Base-by-base conservation (phyloP, 371 early-diverging fungal genomes). In the Lichtheimia ramosa region DNA sequence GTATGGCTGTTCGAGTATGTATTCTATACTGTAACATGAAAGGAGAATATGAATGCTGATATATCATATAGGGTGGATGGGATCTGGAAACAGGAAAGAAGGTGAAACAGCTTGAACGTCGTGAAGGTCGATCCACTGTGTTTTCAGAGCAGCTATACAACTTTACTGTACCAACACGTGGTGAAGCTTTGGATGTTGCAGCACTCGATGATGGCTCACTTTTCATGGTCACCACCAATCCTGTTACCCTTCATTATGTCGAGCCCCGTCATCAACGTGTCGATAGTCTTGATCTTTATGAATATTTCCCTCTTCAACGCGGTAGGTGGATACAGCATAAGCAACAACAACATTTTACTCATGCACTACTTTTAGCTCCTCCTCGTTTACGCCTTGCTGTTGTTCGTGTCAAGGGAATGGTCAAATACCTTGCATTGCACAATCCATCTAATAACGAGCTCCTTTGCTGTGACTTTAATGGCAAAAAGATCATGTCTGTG, bases 301-400 rank as follows among this genome's bases (percentile, higher is more conserved):
- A 92, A 61, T 92, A 88, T 58, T 89, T 89, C 66, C 91, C 91
- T n/a, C 70, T 87, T 12, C 84, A 85, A 57, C 64, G 82, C 42
- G 69, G 69, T 77, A 49, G 62, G 68, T 40, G 15, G 23, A 15
- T 20, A 34, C 51, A 21, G 3, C 6, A 18, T 20, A 39, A 58
- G 8, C 13, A 0, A 2, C 28, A 21, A 14, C 23, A 51, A 24
- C 25, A 21, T 20, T 51, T 25, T 2, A 51, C 20, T 18, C 51
- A 21, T 25, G 25, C 20, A 39, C 16, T 6, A 23, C 1, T 40
- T 40, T 16, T 60, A 73, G 85, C 87, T 15, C 83, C 89, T 49
- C 85, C 87, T 50, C 65, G 83, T 28, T 73, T 89, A 34, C 75
- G 79, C 15, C 70, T 89, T 20, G 73, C 88, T 18, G 66, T 79